Conservation (phyloP, 306 rosid species). For the Calophaca sinica region DNA sequence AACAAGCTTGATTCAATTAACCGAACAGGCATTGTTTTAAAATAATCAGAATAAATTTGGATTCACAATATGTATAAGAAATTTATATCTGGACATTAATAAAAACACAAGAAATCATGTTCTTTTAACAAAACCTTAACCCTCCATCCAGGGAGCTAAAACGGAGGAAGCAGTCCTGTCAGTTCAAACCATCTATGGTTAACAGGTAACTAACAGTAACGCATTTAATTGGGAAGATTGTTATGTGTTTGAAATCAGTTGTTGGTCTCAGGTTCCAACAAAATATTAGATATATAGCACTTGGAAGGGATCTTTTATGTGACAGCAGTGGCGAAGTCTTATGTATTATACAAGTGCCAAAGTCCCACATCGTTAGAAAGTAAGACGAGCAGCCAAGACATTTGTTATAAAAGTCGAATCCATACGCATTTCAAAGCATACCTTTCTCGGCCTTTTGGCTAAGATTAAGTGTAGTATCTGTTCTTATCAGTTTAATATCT, state of each 20-base stretch:
- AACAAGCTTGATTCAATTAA: background rate
- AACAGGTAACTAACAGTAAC: background rate
- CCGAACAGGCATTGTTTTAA: too few species aligned
- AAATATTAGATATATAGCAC: background rate
- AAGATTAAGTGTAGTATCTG: conserved; percentile 53
- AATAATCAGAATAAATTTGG: too few species aligned
- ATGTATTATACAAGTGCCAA: background rate
- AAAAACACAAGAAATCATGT: too few species aligned
- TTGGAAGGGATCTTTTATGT: too few species aligned
- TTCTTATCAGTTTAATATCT: background rate
- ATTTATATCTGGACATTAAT: too few species aligned
- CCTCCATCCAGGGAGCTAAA: too few species aligned
- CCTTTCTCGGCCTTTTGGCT: conserved; percentile 50
- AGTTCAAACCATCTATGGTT: background rate
- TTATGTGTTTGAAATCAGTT: too few species aligned
- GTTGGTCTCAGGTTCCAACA: background rate
- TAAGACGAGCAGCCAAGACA: background rate
- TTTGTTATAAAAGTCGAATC: background rate
- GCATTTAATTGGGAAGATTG: too few species aligned
- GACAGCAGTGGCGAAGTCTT: too few species aligned
- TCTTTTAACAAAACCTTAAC: too few species aligned
- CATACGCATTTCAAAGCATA: accelerated
- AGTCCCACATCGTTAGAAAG: background rate
- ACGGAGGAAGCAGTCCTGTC: too few species aligned
- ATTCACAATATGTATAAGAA: too few species aligned